phyloP scores from a whole-genome alignment of 495 filamentous ascomycete species.

The Patellaria atrata region DNA sequence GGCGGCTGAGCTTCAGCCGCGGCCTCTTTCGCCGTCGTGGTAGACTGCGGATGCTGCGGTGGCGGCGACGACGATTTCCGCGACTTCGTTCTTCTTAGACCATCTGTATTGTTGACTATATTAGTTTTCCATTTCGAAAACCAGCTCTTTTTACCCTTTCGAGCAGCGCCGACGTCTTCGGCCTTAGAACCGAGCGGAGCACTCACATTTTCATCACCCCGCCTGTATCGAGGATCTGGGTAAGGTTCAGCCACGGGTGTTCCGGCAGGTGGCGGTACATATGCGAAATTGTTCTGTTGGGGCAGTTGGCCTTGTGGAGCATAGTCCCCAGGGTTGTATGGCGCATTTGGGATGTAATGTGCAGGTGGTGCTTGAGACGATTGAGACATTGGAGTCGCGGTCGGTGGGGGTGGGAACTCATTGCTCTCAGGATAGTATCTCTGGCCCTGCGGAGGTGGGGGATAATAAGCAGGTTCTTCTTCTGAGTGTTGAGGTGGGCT shows the following conservation, averaged over 20 bases:
- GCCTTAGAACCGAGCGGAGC: conserved; percentile 13
- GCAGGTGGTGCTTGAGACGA: conserved; percentile 3
- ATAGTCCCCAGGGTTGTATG: conserved; percentile 34
- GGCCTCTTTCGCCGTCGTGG: not conserved
- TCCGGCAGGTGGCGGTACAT: conserved; percentile 10
- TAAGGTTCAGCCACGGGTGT: conserved; percentile 8
- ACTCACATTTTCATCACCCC: conserved; percentile 28
- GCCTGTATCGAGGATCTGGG: conserved; percentile 15
- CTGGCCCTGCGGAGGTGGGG: conserved; percentile 22
- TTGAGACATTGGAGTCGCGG: conserved; percentile 12
- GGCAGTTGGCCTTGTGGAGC: conserved; percentile 12
- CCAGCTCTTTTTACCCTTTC: too few relatives aligned
- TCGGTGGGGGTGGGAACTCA: conserved; percentile 32
- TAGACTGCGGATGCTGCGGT: not conserved
- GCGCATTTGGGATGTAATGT: conserved; percentile 18
- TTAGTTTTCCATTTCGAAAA: too few relatives aligned
- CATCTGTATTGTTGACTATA: conserved; percentile 8
- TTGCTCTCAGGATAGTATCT: conserved; percentile 27
- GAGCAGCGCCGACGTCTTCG: conserved; percentile 1
- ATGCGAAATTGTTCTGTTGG: conserved; percentile 2
- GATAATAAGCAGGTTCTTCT: conserved; percentile 29
- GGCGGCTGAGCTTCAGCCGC: not conserved
- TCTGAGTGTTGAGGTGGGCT: conserved; percentile 14
- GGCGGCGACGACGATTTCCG: conserved; percentile 4
- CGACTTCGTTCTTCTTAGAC: conserved; percentile 16